A percentile compares a stretch with the other conserved stretches of the same genome.
phyloP scores from a whole-genome alignment of 2,329 filamentous ascomycete species.

The Colletotrichum sp. region DNA sequence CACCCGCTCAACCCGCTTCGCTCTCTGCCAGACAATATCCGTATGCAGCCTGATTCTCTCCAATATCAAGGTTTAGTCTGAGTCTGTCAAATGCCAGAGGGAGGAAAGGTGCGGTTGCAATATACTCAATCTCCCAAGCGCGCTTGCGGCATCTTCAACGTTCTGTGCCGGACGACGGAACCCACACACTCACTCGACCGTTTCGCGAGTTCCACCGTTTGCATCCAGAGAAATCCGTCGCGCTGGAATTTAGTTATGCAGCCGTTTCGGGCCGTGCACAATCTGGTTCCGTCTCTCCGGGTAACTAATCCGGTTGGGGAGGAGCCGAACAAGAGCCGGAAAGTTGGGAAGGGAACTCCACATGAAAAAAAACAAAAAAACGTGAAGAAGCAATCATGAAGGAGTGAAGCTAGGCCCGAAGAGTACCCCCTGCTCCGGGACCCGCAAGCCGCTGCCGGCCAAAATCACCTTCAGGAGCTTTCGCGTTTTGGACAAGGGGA shows the following conservation, averaged over 20 bases:
- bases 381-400: background rate
- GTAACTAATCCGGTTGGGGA: conserved; percentile 2
- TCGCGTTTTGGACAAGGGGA: background rate
- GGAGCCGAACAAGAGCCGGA: conserved; percentile 11
- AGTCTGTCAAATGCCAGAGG: background rate
- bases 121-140: background rate
- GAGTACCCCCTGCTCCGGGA: background rate
- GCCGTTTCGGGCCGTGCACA: background rate
- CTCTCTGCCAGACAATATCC: background rate
- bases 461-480: background rate
- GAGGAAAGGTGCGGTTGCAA: background rate
- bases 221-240: background rate
- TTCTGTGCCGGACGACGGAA: background rate
- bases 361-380: background rate
- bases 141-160: background rate
- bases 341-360: background rate
- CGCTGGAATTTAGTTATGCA: background rate
- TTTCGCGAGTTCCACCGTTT: background rate
- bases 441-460: conserved; percentile 12
- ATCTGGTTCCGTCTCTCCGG: conserved; percentile 1
- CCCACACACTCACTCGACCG: background rate
- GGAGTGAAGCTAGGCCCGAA: background rate
- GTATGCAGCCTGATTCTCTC: background rate
- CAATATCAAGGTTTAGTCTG: background rate
- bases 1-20: background rate